Evolutionary conservation across 495 filamentous ascomycete genomes (phyloP).

Genomic region (Penicillium robsamsonii): DNA sequence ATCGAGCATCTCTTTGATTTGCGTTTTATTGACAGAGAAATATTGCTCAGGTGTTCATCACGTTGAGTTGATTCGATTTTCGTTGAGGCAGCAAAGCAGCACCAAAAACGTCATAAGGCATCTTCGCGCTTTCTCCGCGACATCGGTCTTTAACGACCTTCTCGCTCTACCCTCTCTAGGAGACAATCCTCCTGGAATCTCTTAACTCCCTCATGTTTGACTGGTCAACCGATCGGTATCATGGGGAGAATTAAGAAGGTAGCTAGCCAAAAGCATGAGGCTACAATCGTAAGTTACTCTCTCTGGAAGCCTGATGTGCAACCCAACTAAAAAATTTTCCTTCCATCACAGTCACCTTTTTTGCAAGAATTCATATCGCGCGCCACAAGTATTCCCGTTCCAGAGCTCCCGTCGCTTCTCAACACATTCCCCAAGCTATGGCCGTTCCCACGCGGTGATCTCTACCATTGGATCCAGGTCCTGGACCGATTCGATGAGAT

Average conservation of each 20-base stretch:
- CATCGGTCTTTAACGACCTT: slow-evolving; percentile 34
- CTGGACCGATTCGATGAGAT: slow-evolving; percentile 92
- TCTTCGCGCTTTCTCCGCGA: slow-evolving; percentile 39
- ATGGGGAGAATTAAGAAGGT: slow-evolving; percentile 99
- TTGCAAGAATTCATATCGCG: slow-evolving; percentile 72
- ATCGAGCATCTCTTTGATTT: slow-evolving; percentile 13
- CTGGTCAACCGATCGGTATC: slow-evolving; percentile 36
- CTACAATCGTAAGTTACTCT: slow-evolving; percentile 73
- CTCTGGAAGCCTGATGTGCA: slow-evolving; percentile 13
- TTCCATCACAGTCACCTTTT: slow-evolving; percentile 70
- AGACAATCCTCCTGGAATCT: slow-evolving; percentile 32
- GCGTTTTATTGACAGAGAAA: neutral
- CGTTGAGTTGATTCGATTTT: slow-evolving; percentile 27
- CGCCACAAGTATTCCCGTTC: slow-evolving; percentile 65
- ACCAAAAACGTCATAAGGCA: slow-evolving; percentile 49
- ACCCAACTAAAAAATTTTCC: slow-evolving; percentile 31
- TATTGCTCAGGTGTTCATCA: slow-evolving; percentile 6
- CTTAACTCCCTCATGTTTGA: slow-evolving; percentile 47
- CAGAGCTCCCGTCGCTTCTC: slow-evolving; percentile 73
- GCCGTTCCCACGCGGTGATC: slow-evolving; percentile 94
- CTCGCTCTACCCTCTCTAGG: slow-evolving; percentile 30
- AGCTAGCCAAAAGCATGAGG: slow-evolving; percentile 87
- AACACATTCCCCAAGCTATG: slow-evolving; percentile 79
- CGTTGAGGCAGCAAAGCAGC: slow-evolving; percentile 29
- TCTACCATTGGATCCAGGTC: slow-evolving; percentile 97